A percentile compares a stretch with the other conserved stretches of the same genome.
Evolutionary conservation across 345 rosid species (phyloP).

Genomic region (Lumnitzera littorea): DNA sequence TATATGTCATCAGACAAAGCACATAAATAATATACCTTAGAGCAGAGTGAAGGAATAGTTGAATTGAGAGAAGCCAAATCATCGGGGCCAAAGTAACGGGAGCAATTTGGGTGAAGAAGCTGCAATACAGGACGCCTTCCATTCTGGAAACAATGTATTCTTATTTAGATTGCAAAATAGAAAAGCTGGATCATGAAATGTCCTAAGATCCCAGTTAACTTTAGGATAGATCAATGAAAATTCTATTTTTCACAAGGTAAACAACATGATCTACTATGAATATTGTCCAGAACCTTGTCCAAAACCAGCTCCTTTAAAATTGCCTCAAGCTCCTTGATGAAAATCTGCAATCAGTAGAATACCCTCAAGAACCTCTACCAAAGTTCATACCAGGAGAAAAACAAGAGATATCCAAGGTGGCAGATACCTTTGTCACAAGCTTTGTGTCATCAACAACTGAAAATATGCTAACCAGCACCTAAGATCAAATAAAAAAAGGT

Average conservation of each 20-base stretch:
- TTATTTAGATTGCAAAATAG: not conserved
- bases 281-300: constrained; percentile 54
- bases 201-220: not conserved
- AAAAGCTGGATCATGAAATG: not conserved
- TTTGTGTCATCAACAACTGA: constrained; percentile 91
- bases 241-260: not conserved
- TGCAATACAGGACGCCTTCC: constrained; percentile 74
- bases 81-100: constrained; percentile 68
- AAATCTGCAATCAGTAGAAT: constrained; percentile 37
- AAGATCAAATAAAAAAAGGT: constrained; percentile 6
- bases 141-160: constrained; percentile 35
- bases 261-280: not conserved
- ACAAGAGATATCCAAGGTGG: not conserved
- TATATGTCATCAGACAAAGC: not conserved
- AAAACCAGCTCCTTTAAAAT: constrained; percentile 55
- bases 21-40: constrained; percentile 35
- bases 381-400: constrained; percentile 6
- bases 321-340: constrained; percentile 68
- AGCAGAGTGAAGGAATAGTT: constrained; percentile 54
- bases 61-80: constrained; percentile 61
- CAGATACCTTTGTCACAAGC: constrained; percentile 63
- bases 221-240: not conserved
- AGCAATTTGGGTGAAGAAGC: constrained; percentile 72
- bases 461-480: constrained; percentile 74
- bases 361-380: constrained; percentile 12